Percentiles rank a stretch among this genome's conserved stretches.
Evolutionary conservation across 1,284 basidiomycete genomes (phyloP).

Genomic region (Irpex lacteus): DNA sequence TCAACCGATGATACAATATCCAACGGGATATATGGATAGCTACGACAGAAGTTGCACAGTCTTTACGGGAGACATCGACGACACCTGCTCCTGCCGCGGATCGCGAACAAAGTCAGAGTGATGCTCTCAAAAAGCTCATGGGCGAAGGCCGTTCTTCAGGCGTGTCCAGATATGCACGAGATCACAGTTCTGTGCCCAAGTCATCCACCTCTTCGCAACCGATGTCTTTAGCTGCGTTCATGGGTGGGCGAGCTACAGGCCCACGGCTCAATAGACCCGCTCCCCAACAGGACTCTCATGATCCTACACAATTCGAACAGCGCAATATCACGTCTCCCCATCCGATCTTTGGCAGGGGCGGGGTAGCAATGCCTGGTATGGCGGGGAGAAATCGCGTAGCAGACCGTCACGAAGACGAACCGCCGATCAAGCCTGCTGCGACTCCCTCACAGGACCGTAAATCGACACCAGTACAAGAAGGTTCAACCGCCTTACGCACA

Average conservation of each 20-base stretch:
- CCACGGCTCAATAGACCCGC: conserved; percentile 69
- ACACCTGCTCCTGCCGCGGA: conserved; percentile 25
- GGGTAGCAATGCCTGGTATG: conserved; percentile 73
- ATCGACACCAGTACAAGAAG: conserved; percentile 22
- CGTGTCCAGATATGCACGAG: neutral
- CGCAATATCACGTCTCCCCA: conserved; percentile 54
- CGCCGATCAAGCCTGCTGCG: neutral
- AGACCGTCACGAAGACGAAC: conserved; percentile 9
- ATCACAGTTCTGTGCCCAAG: neutral
- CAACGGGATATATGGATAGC: conserved; percentile 13
- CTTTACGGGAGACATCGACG: conserved; percentile 19
- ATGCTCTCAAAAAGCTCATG: conserved; percentile 42
- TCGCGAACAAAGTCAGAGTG: conserved; percentile 41
- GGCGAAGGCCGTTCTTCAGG: conserved; percentile 14
- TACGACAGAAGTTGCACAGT: conserved; percentile 19
- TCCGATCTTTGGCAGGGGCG: conserved; percentile 70
- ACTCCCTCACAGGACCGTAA: neutral
- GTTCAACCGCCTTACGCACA: conserved; percentile 24
- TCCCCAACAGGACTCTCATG: conserved; percentile 64
- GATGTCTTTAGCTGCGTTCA: conserved; percentile 73
- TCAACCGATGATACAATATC: neutral
- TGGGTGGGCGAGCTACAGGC: conserved; percentile 69
- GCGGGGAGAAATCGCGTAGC: conserved; percentile 28
- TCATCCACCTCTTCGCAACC: conserved; percentile 31
- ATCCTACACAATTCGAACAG: conserved; percentile 66